Conservation (phyloP, 208 protist genomes). For the Acanthamoeba triangularis region DNA sequence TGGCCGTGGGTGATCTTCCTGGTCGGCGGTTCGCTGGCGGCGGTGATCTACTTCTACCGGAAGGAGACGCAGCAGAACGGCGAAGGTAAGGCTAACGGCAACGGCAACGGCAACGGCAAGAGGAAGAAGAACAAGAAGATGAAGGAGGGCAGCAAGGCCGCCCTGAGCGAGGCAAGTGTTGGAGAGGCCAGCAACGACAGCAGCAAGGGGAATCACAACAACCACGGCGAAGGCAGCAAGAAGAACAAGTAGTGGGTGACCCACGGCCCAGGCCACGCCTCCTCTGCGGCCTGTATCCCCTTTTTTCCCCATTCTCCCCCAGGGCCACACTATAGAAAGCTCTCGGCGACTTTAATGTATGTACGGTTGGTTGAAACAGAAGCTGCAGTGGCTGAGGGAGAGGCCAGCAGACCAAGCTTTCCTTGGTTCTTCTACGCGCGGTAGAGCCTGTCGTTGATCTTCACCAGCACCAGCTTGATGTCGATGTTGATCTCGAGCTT, state of each 20-base stretch:
- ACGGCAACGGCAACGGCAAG: neutral
- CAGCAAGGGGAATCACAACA: neutral
- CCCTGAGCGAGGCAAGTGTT: constrained; percentile 26
- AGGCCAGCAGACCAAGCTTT: too few relatives aligned
- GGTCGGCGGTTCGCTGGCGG: constrained; percentile 1
- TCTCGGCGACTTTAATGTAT: too few relatives aligned
- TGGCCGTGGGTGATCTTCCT: constrained; percentile 75
- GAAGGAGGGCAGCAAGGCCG: constrained; percentile 10
- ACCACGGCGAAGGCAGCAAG: neutral
- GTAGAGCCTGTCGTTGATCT: too few relatives aligned
- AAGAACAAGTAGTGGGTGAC: neutral
- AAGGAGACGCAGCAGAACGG: constrained; percentile 21
- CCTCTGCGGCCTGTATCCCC: neutral
- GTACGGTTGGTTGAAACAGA: too few relatives aligned
- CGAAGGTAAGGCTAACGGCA: neutral
- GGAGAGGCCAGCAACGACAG: constrained; percentile 21
- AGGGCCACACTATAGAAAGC: too few relatives aligned
- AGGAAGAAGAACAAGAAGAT: constrained; percentile 5
- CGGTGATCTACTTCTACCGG: constrained; percentile 60
- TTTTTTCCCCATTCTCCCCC: too few relatives aligned
- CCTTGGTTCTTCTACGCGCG: too few relatives aligned
- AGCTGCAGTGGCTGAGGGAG: too few relatives aligned
- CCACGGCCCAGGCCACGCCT: too few relatives aligned
- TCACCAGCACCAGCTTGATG: too few relatives aligned
- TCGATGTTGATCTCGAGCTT: too few relatives aligned